Evolutionary conservation across 768 basidiomycete genomes (phyloP), one percentile per base, ranked within the genome.

Genomic region (Neoboletus magnificus): DNA sequence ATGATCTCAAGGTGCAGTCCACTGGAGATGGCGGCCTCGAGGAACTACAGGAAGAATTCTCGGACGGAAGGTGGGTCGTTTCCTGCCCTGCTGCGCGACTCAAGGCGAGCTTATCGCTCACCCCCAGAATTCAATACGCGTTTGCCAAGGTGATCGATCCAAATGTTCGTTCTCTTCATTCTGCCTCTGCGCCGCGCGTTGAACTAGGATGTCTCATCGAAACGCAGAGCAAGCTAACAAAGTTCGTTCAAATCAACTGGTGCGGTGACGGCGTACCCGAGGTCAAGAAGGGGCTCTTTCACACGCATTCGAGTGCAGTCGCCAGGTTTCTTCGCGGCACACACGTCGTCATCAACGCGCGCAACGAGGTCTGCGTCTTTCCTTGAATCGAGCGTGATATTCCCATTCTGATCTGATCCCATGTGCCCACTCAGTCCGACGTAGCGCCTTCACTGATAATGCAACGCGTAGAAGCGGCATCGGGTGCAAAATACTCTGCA

Each of bases 241-340:
- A 97, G 75, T 92, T 95, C 58, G 93, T 98, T 16, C 91, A 96
- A 66, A 88, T 98, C 72, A 92, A 93, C 65, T 97, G 96, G 95
- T 93, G 93, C 62, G 96, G 96, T 42, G 95, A 96, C 66, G 96
- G 96, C 55, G 96, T 98, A 1, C 96, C 96, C 13, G 92, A 86
- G 69, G 78, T 79, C 20, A 88, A 91, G 73, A 98, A 98, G 70
- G 96, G 96, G 9, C 78, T 97, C 23, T 96, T 96, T 76, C 87
- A 92, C 66, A 87, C 85, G 9, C 95, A 98, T 70, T 84, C 93
- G 8, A 80, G 81, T 43, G 81, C 92, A 2, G 89, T 98, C 10
- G 80, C 86, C 40, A 82, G 77, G 54, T 95, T 88, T 71, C 78
- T 98, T 43, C 85, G 85, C 7, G 91, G 91, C 39, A 82, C 87